Percentiles rank a stretch among this genome's conserved stretches.
These are phyloP conservation scores for Cercophora samala DNA, from an alignment of 495 filamentous ascomycete genomes.

Conservation along the genomic window DNA sequence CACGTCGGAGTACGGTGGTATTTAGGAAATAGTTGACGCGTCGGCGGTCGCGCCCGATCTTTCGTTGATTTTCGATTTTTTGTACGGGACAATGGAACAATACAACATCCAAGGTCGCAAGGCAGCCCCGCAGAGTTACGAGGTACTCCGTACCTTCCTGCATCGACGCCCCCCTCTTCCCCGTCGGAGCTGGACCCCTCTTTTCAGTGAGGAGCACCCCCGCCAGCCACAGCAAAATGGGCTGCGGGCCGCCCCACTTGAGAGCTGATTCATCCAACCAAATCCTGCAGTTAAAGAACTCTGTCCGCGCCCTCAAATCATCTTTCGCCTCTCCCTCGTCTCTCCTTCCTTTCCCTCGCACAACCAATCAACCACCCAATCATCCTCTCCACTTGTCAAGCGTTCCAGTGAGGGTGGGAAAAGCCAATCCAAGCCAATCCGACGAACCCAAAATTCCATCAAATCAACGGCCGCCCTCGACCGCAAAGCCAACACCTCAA, in stretches of 20 bases:
- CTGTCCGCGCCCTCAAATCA: constrained; percentile 43
- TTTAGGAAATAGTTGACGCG: background rate
- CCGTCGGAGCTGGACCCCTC: constrained; percentile 27
- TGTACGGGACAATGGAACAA: background rate
- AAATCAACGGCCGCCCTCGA: constrained; percentile 36
- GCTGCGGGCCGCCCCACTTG: constrained; percentile 25
- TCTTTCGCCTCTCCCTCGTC: constrained; percentile 37
- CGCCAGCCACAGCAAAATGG: constrained; percentile 29
- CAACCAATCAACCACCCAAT: constrained; percentile 43
- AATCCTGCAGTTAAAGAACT: constrained; percentile 37
- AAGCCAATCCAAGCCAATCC: constrained; percentile 24
- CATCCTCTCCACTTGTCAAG: constrained; percentile 32
- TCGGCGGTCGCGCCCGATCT: background rate
- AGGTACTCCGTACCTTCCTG: constrained; percentile 18
- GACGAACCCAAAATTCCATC: constrained; percentile 30
- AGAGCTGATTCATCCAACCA: constrained; percentile 45
- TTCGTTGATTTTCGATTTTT: background rate
- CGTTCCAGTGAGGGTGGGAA: constrained; percentile 25
- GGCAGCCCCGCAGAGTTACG: constrained; percentile 13
- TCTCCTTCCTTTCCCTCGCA: constrained; percentile 41
- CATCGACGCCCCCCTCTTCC: constrained; percentile 16
- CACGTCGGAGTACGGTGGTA: background rate
- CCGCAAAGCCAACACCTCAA: constrained; percentile 22
- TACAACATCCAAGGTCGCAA: constrained; percentile 11
- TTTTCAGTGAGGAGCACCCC: constrained; percentile 9